Evolutionary conservation across 164 flowering plant species (phyloP).

Genomic region (Magnolia officinalis): DNA sequence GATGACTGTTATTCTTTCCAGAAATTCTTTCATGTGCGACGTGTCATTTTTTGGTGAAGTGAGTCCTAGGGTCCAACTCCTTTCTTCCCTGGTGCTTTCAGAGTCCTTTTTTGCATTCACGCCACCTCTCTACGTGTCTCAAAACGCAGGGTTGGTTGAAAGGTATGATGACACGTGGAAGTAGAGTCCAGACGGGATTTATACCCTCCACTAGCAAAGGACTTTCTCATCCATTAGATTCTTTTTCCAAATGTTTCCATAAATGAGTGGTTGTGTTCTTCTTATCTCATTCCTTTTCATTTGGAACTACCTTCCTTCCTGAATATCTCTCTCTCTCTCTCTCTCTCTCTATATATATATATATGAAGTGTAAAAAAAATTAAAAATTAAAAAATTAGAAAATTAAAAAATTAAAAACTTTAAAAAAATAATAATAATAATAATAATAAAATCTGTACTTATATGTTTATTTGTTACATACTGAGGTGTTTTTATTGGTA

Average conservation of each 20-base stretch:
- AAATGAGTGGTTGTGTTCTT: not conserved
- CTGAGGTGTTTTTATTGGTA: too few relatives aligned
- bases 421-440: too few relatives aligned
- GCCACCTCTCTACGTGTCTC: not conserved
- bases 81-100: not conserved
- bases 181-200: not conserved
- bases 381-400: too few relatives aligned
- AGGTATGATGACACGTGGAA: not conserved
- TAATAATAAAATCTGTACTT: too few relatives aligned
- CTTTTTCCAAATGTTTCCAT: not conserved
- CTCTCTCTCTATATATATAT: not conserved
- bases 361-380: too few relatives aligned
- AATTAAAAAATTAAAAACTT: too few relatives aligned
- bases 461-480: too few relatives aligned
- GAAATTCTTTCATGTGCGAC: not conserved
- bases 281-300: not conserved
- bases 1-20: too few relatives aligned
- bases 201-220: not conserved
- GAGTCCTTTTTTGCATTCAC: not conserved
- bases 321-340: too few relatives aligned
- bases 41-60: not conserved
- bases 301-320: too few relatives aligned
- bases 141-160: not conserved
- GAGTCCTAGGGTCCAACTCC: not conserved
- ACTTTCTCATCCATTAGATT: not conserved